Evolutionary conservation across 179 eudicot genomes (phyloP).

Genomic region (Monotropa hypopitys): DNA sequence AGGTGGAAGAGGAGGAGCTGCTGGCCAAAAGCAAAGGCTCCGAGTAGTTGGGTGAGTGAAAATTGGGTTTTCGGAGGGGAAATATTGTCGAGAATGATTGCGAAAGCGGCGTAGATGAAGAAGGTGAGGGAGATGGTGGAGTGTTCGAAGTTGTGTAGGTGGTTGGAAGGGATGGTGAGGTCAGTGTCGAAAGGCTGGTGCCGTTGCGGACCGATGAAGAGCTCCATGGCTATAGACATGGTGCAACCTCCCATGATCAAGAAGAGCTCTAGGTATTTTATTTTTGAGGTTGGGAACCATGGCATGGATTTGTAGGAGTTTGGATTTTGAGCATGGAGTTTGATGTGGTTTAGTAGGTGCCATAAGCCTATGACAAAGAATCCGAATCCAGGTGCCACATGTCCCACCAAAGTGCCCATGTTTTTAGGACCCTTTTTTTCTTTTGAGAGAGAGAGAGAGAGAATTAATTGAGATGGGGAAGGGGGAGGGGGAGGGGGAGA

Average conservation of each 20-base stretch:
- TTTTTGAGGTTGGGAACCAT: constrained; percentile 44
- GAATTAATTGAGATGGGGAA: neutral
- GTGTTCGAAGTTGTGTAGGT: constrained; percentile 81
- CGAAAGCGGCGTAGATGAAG: constrained; percentile 45
- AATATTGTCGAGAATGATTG: constrained; percentile 41
- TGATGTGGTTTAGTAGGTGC: constrained; percentile 60
- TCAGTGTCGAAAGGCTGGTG: constrained; percentile 68
- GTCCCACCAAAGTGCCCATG: constrained; percentile 64
- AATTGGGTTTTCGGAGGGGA: constrained; percentile 10
- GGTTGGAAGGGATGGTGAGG: constrained; percentile 65
- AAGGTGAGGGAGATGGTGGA: constrained; percentile 44
- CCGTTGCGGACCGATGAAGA: constrained; percentile 47
- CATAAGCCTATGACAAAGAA: constrained; percentile 54
- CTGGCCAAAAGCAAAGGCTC: constrained; percentile 45
- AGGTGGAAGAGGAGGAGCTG: constrained; percentile 57
- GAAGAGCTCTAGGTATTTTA: constrained; percentile 42
- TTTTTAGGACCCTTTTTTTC: neutral
- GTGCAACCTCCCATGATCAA: constrained; percentile 36
- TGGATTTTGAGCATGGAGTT: constrained; percentile 27
- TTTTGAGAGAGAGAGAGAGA: neutral
- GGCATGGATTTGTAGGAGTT: constrained; percentile 37
- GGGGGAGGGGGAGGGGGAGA: neutral
- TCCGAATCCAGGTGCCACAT: constrained; percentile 65
- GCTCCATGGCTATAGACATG: constrained; percentile 55
- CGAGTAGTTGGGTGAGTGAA: constrained; percentile 38